Percentiles rank a stretch among this genome's conserved stretches.
These are phyloP conservation scores for Sarocladiaceae sp. DNA, from an alignment of 2,329 filamentous ascomycete species.

Conservation along the genomic window DNA sequence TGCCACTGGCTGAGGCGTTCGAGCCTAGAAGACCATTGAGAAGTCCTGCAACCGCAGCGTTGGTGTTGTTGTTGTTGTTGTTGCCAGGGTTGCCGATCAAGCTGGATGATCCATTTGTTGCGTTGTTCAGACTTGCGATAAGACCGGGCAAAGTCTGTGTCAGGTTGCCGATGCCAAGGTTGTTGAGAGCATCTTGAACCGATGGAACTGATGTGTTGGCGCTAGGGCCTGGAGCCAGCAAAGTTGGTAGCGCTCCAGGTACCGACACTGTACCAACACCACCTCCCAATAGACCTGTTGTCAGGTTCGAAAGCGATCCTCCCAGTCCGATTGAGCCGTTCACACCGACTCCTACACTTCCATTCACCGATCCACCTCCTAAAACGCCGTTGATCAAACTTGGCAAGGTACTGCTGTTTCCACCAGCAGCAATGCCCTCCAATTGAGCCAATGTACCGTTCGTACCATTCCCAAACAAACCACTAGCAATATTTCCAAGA, in stretches of 20 bases:
- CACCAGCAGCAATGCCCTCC: background rate
- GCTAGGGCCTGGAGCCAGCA: constrained; percentile 1
- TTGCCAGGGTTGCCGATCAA: background rate
- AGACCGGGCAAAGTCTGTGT: constrained; percentile 5
- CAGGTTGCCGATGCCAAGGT: constrained; percentile 4
- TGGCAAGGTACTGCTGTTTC: background rate
- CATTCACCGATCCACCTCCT: background rate
- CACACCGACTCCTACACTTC: background rate
- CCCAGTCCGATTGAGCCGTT: background rate
- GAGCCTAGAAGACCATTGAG: constrained; percentile 4
- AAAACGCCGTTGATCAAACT: background rate
- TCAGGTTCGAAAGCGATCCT: constrained; percentile 7
- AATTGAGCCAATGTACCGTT: background rate
- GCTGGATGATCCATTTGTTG: background rate
- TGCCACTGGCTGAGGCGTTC: background rate
- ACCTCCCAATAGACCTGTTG: constrained; percentile 6
- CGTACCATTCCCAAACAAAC: background rate
- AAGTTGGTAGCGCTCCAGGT: background rate
- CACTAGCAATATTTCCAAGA: background rate
- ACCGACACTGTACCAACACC: background rate
- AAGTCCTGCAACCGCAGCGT: background rate
- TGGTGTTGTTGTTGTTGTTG: constrained; percentile 2
- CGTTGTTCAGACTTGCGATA: background rate
- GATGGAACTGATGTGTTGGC: constrained; percentile 6
- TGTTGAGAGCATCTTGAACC: background rate